These are phyloP conservation scores for Suhomyces bribrorum DNA, from an alignment of 1,139 yeast species.

Conservation along the genomic window DNA sequence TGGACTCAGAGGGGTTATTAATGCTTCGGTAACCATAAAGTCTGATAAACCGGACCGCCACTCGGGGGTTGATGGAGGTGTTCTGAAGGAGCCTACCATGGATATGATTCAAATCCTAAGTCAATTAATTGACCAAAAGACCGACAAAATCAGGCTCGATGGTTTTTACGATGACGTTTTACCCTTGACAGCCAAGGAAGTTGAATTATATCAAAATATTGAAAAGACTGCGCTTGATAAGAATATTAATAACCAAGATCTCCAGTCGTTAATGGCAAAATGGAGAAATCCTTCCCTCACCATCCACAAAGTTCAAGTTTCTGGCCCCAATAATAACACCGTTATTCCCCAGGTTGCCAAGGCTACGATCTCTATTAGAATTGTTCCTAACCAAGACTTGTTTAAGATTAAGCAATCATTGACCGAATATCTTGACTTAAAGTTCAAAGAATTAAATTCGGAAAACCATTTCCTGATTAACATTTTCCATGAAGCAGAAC, in stretches of 20 bases:
- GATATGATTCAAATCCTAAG: slow-evolving; percentile 76
- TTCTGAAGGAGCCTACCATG: slow-evolving; percentile 82
- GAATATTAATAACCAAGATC: slow-evolving; percentile 31
- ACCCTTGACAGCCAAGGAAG: slow-evolving; percentile 57
- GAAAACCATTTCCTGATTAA: slow-evolving; percentile 60
- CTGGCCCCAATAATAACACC: slow-evolving; percentile 89
- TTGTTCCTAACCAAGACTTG: slow-evolving; percentile 86
- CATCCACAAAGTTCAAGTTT: slow-evolving; percentile 79
- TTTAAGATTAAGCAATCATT: slow-evolving; percentile 55
- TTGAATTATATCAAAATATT: slow-evolving; percentile 62
- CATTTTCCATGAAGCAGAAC: slow-evolving; percentile 84
- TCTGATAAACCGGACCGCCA: slow-evolving; percentile 86
- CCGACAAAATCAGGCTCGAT: slow-evolving; percentile 58
- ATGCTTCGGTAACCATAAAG: slow-evolving; percentile 68
- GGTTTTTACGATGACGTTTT: slow-evolving; percentile 67
- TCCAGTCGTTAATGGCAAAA: slow-evolving; percentile 67
- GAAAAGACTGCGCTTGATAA: slow-evolving; percentile 34
- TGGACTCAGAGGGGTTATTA: slow-evolving; percentile 89
- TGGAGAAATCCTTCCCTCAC: slow-evolving; percentile 94
- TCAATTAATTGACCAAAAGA: slow-evolving; percentile 54
- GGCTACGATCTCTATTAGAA: slow-evolving; percentile 77
- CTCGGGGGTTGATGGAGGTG: slow-evolving; percentile 97
- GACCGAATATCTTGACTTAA: slow-evolving; percentile 42
- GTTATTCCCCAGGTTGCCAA: slow-evolving; percentile 83
- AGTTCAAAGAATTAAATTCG: slow-evolving; percentile 52